Evolutionary conservation across 78 protist genomes (phyloP).

Genomic region (Dictyostelium intermedium): DNA sequence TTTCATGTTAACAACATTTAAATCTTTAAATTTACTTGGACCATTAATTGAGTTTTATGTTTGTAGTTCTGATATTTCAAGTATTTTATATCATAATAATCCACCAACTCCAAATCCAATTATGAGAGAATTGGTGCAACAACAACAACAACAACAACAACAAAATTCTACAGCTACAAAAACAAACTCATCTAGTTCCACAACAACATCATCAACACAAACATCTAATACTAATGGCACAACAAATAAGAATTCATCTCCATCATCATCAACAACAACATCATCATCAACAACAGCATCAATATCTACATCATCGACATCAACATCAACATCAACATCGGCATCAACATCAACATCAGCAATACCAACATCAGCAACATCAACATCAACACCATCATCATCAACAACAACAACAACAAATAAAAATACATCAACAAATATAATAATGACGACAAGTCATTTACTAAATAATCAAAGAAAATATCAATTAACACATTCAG

Average conservation of each 20-base stretch:
- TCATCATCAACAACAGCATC: neutral
- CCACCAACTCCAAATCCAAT: constrained; percentile 6
- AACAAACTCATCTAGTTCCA: neutral
- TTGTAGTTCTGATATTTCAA: constrained; percentile 43
- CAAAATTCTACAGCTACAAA: neutral
- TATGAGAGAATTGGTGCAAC: constrained; percentile 28
- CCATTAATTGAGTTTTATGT: constrained; percentile 37
- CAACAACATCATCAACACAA: neutral
- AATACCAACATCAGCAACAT: neutral
- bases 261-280: neutral
- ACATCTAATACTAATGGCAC: neutral
- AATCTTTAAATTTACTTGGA: neutral
- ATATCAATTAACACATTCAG: constrained; percentile 29
- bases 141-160: neutral
- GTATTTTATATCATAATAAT: constrained; percentile 39
- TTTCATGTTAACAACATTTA: neutral
- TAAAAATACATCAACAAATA: neutral
- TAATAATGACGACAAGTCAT: neutral
- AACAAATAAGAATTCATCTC: neutral
- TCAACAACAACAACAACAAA: neutral
- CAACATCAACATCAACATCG: neutral
- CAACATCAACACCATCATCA: neutral
- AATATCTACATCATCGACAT: neutral
- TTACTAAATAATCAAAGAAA: constrained; percentile 33
- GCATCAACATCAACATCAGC: neutral